Evolutionary conservation across 192 early-diverging fungal genomes (phyloP), one percentile per base, ranked within the genome.

Genomic region (Coemansia sp.): DNA sequence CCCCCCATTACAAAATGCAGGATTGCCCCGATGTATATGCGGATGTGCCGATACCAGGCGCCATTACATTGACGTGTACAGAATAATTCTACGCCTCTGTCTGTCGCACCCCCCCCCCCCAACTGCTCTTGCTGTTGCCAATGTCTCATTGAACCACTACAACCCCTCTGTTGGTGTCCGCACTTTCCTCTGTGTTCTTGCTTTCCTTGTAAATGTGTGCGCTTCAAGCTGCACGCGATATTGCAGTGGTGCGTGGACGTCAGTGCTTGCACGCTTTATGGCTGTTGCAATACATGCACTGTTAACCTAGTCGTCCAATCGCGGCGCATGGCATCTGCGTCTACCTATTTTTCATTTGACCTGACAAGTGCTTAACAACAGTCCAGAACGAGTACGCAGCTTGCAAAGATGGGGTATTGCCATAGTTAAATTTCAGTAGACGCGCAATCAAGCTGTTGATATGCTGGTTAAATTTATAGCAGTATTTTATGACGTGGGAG

Each of bases 21-120:
- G 65, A 66, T 66, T 66, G 65, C 57, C 65, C 65, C 65, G 57
- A 29, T 29, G 55, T 42, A 29, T 36, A 60, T 36, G 31, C 31
- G 10, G 29, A 29, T 31, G 29, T 31, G 29, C 57, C 31, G 57
- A 32, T 58, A 29, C 57, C 57, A 29, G 14, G 29, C 57, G 14
- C 57, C 46, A 62, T 50, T 62, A n/a, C 46, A 27, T 19, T 62
- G 60, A 21, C 36, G 19, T 63, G 61, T 51, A 63, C 7, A 64
- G 20, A 53, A 54, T 64, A 39, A 31, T 64, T 54, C 57, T 20
- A 30, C 57, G n/a, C 57, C 31, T 21, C 30, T 59, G 57, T 10
- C 32, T 29, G 17, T 19, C 21, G 31, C 57, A 30, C 57, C 2
- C 1, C 29, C 30, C 21, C 32, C 33, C n/a, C 57, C 17, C 57